These are phyloP conservation scores for Neoboletus brunneissimus DNA, from an alignment of 768 basidiomycete genomes.

Conservation along the genomic window DNA sequence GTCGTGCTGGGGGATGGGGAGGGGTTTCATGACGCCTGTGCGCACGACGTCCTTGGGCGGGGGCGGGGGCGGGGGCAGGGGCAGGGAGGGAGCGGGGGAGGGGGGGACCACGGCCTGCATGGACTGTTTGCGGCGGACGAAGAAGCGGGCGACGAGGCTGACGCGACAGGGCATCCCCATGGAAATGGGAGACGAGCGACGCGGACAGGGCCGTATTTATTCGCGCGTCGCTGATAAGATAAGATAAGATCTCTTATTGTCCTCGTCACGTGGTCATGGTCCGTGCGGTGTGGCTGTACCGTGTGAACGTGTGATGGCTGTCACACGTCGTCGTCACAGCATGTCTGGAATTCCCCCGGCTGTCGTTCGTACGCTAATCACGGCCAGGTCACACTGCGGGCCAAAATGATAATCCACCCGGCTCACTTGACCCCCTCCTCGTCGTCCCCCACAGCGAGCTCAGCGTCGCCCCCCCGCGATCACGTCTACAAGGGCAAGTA, in stretches of 20 bases:
- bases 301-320: conserved; percentile 26
- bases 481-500: conserved; percentile 56
- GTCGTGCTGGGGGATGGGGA: conserved; percentile 19
- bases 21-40: conserved; percentile 17
- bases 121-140: conserved; percentile 16
- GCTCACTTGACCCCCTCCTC: conserved; percentile 13
- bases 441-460: conserved; percentile 17
- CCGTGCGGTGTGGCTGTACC: conserved; percentile 28
- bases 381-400: conserved; percentile 36
- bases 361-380: conserved; percentile 38
- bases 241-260: conserved; percentile 10
- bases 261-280: conserved; percentile 14
- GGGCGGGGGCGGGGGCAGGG: conserved; percentile 17
- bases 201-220: no score
- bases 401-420: conserved; percentile 33
- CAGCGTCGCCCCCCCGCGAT: conserved; percentile 15
- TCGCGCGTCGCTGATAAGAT: conserved; percentile 24
- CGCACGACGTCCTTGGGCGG: conserved; percentile 28
- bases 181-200: no score
- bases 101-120: background rate
- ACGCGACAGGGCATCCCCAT: conserved; percentile 17
- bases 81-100: conserved; percentile 1
- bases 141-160: conserved; percentile 13
- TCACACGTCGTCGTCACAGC: conserved; percentile 31
- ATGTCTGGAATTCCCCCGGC: conserved; percentile 35